Percentiles rank a stretch among this genome's conserved stretches.
Conservation (phyloP, 371 early-diverging fungal species). For the Syncephalis fuscata region DNA sequence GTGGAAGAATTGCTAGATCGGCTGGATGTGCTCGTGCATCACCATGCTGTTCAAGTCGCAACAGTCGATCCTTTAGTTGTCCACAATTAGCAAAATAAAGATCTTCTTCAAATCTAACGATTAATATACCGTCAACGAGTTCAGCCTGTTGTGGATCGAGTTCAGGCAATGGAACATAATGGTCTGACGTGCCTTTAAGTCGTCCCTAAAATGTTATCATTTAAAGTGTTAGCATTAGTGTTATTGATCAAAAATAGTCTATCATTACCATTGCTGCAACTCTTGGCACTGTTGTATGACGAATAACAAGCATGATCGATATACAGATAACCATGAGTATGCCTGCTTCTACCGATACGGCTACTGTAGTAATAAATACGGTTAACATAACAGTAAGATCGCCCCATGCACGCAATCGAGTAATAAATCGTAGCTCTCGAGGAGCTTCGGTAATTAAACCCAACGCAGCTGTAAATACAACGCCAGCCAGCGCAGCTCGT, state of each 20-base stretch:
- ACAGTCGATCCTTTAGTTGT: conserved; percentile 79
- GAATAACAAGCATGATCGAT: conserved; percentile 74
- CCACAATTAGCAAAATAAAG: conserved; percentile 91
- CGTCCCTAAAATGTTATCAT: background rate
- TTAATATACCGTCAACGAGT: conserved; percentile 62
- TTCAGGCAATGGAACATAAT: background rate
- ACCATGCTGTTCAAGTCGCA: conserved; percentile 81
- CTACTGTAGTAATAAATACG: conserved; percentile 68
- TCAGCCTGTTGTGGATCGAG: conserved; percentile 37
- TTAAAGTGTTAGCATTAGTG: background rate
- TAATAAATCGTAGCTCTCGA: conserved; percentile 66
- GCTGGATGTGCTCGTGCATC: conserved; percentile 81
- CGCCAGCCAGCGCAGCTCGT: conserved; percentile 59
- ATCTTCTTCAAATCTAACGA: conserved; percentile 79
- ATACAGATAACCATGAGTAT: conserved; percentile 72
- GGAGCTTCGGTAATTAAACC: conserved; percentile 62
- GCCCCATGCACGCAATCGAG: conserved; percentile 67
- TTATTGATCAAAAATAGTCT: background rate
- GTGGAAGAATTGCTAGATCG: conserved; percentile 47
- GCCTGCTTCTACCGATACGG: conserved; percentile 79
- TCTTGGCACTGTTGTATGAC: conserved; percentile 71
- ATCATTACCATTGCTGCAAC: conserved; percentile 51
- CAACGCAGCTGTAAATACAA: conserved; percentile 75
- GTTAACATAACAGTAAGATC: conserved; percentile 63
- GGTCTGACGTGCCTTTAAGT: background rate